These are phyloP conservation scores for Candida frijolesensis DNA, from an alignment of 1,139 yeast species.

Conservation along the genomic window DNA sequence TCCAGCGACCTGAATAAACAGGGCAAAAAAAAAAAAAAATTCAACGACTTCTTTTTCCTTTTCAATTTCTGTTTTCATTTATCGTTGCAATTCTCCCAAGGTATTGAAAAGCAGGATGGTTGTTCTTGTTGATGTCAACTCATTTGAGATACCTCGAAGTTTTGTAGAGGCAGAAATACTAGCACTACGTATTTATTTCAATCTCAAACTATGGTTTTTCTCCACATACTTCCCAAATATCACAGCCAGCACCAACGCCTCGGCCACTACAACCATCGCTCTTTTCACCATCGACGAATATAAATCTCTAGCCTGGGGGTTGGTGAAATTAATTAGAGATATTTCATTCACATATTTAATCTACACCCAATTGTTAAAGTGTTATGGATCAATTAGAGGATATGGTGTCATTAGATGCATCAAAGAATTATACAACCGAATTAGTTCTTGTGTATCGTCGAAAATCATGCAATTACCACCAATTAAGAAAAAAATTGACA, in stretches of 20 bases:
- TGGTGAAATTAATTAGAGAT: slow-evolving; percentile 26
- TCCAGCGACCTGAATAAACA: background rate
- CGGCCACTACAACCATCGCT: background rate
- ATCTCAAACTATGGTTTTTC: slow-evolving; percentile 4
- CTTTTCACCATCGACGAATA: no score
- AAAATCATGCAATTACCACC: slow-evolving; percentile 54
- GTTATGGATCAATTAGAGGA: slow-evolving; percentile 27
- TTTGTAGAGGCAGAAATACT: background rate
- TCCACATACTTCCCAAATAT: slow-evolving; percentile 6
- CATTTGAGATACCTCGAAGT: background rate
- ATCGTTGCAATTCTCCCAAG: background rate
- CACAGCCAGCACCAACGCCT: background rate
- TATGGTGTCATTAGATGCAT: slow-evolving; percentile 40
- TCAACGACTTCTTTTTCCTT: background rate
- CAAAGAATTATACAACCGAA: slow-evolving; percentile 13
- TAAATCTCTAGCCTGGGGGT: slow-evolving; percentile 16
- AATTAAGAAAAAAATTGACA: slow-evolving; percentile 55
- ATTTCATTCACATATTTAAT: slow-evolving; percentile 24
- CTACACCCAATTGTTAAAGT: slow-evolving; percentile 14
- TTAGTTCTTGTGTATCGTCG: slow-evolving; percentile 23
- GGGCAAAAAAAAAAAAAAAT: background rate
- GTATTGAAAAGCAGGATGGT: background rate
- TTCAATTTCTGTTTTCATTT: background rate
- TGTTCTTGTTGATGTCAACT: slow-evolving; percentile 1
- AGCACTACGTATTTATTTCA: background rate